Evolutionary conservation across 139 green algal species (phyloP).

Genomic region (Pseudopediastrum boryanum): DNA sequence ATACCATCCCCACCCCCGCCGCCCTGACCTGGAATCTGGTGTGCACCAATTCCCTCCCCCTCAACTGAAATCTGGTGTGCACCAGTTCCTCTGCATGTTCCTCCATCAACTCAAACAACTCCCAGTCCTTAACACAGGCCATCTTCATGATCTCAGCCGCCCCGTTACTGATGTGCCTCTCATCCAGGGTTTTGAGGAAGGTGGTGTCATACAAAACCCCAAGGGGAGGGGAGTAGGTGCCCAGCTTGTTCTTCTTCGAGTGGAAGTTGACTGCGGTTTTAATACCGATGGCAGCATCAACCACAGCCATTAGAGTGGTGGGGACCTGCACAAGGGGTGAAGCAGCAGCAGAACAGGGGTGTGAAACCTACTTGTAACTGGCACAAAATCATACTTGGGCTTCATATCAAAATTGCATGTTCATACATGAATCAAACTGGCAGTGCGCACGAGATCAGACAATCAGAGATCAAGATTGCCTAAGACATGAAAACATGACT

Average conservation of each 20-base stretch:
- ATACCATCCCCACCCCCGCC: no score
- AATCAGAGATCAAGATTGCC: no score
- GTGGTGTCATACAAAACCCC: constrained; percentile 53
- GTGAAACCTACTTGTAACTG: no score
- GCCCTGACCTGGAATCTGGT: no score
- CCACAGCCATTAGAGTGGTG: constrained; percentile 61
- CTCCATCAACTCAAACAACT: constrained; percentile 60
- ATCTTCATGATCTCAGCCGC: constrained; percentile 67
- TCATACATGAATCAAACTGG: no score
- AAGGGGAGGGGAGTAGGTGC: constrained; percentile 60
- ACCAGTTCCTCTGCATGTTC: constrained; percentile 42
- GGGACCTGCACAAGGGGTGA: no score
- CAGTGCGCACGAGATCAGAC: no score
- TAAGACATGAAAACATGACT: no score
- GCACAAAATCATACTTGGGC: no score
- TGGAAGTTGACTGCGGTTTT: constrained; percentile 69
- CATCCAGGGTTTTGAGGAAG: constrained; percentile 48
- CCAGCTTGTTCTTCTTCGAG: constrained; percentile 64
- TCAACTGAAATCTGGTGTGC: constrained; percentile 50
- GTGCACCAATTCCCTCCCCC: not conserved
- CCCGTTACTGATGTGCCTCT: constrained; percentile 58
- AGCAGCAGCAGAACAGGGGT: no score
- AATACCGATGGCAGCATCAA: constrained; percentile 63
- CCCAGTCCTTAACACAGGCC: constrained; percentile 60
- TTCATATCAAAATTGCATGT: no score